Percentiles rank a stretch among this genome's conserved stretches.
Evolutionary conservation across 2,329 filamentous ascomycete genomes (phyloP).

Genomic region (Kalmusia sp.): DNA sequence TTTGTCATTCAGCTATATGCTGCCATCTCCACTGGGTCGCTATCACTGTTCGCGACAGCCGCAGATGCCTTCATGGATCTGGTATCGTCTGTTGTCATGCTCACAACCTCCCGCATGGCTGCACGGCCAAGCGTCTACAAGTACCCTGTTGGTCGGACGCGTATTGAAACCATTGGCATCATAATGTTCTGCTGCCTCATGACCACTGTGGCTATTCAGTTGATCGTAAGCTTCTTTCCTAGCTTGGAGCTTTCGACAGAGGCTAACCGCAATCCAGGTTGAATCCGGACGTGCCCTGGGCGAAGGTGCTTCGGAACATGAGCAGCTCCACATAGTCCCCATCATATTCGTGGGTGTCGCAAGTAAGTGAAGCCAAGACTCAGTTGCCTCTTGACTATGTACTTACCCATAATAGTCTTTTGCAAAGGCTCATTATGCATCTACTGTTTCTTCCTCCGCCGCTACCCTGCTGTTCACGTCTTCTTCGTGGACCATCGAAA

Average conservation of each 20-base stretch:
- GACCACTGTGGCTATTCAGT: constrained; percentile 70
- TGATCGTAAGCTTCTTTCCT: constrained; percentile 57
- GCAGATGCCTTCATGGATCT: constrained; percentile 72
- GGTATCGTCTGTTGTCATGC: constrained; percentile 69
- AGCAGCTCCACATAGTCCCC: constrained; percentile 61
- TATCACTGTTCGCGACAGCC: constrained; percentile 70
- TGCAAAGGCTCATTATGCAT: constrained; percentile 61
- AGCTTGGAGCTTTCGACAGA: not conserved
- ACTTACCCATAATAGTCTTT: constrained; percentile 49
- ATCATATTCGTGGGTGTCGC: constrained; percentile 62
- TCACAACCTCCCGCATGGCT: constrained; percentile 66
- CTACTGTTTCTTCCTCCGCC: constrained; percentile 61
- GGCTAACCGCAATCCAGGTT: constrained; percentile 48
- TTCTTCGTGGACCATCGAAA: constrained; percentile 67
- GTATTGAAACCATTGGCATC: constrained; percentile 70
- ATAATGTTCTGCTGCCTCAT: constrained; percentile 72
- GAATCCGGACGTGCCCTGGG: constrained; percentile 64
- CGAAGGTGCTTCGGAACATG: constrained; percentile 50
- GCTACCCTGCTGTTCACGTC: constrained; percentile 63
- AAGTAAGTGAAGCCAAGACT: constrained; percentile 49
- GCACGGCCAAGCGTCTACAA: constrained; percentile 66
- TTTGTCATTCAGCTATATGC: constrained; percentile 67
- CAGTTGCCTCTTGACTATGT: not conserved
- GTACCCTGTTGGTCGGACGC: constrained; percentile 68
- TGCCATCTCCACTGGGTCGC: constrained; percentile 64